Conservation (phyloP, 768 basidiomycete species). For the Mycena epipterygia region DNA sequence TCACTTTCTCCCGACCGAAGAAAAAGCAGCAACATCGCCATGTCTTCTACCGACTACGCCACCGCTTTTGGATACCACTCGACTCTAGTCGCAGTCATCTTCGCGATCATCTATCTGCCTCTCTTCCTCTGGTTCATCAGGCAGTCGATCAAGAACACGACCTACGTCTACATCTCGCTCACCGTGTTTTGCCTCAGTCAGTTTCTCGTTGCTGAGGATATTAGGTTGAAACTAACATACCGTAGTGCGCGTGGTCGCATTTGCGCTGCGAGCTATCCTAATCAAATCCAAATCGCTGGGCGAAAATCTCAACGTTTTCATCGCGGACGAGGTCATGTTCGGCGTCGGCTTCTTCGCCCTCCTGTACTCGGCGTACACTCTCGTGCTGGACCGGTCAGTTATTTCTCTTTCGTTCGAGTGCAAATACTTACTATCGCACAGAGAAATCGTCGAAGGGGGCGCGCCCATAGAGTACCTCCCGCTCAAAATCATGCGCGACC, state of each 20-base stretch:
- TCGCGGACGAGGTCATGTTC: constrained; percentile 55
- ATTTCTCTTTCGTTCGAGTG: background rate
- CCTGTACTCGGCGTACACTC: constrained; percentile 56
- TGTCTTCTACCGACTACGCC: constrained; percentile 47
- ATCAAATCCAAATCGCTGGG: constrained; percentile 46
- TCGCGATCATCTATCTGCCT: constrained; percentile 51
- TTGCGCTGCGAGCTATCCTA: constrained; percentile 54
- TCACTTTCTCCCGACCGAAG: background rate
- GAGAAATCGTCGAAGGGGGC: constrained; percentile 38
- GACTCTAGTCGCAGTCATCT: constrained; percentile 50
- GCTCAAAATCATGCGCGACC: constrained; percentile 45
- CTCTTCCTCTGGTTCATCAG: constrained; percentile 48
- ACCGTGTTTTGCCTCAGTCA: constrained; percentile 50
- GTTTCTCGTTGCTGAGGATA: background rate
- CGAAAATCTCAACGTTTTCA: constrained; percentile 48
- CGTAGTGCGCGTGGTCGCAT: constrained; percentile 57
- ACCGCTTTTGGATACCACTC: constrained; percentile 50
- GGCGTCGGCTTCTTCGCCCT: constrained; percentile 59
- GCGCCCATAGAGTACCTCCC: constrained; percentile 32
- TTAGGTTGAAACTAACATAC: too few relatives aligned
- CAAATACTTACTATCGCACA: constrained; percentile 12
- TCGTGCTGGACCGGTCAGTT: constrained; percentile 56
- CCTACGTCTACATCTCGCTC: constrained; percentile 51
- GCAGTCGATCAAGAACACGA: constrained; percentile 47
- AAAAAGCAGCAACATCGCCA: background rate